Evolutionary conservation across 1,284 basidiomycete genomes (phyloP), one percentile per base, ranked within the genome.

Genomic region (Pseudozyma sp.): DNA sequence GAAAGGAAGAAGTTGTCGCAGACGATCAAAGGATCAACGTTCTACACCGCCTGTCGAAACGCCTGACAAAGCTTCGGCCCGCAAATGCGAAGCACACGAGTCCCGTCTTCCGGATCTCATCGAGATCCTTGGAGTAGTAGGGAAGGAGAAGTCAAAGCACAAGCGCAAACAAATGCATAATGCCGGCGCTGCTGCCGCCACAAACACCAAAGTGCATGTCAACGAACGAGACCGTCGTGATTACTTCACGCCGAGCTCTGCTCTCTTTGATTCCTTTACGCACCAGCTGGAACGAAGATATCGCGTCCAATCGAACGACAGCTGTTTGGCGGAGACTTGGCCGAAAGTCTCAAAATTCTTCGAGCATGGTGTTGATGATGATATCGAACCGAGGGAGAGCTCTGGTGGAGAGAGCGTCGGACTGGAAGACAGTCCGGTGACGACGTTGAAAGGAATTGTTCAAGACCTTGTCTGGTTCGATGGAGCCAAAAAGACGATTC

Each of bases 181-280:
- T 34, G 14, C 62, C 5, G 54, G 34, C 34, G 50, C 58, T 13
- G 24, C 34, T 7, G 48, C 44, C 17, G 48, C 54, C 7, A 57
- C 58, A 2, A 47, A 42, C 3, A 39, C 40, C 24, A 68, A 66
- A 33, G 55, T 65, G 9, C 65, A 63, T 7, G 80, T 85, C 61
- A 86, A 86, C 59, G 85, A 86, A 62, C 70, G 85, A 9, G 81
- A 84, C 48, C 76, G 85, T 4, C 68, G 81, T 19, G 85, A 86
- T 60, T 86, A 84, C 61, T 75, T 71, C 31, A 80, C 79, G 5
- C 84, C 85, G 0, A 78, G 80, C 29, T 75, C 80, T 2, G 14
- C 54, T 7, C 71, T 85, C 8, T 85, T 85, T 50, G 58, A 64
- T 11, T 58, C 72, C 24, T 85, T 85, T 42, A 69, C 72, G 16